A percentile compares a stretch with the other conserved stretches of the same genome.
phyloP scores from a whole-genome alignment of 495 filamentous ascomycete genomes.

The Penicillium arizonense region DNA sequence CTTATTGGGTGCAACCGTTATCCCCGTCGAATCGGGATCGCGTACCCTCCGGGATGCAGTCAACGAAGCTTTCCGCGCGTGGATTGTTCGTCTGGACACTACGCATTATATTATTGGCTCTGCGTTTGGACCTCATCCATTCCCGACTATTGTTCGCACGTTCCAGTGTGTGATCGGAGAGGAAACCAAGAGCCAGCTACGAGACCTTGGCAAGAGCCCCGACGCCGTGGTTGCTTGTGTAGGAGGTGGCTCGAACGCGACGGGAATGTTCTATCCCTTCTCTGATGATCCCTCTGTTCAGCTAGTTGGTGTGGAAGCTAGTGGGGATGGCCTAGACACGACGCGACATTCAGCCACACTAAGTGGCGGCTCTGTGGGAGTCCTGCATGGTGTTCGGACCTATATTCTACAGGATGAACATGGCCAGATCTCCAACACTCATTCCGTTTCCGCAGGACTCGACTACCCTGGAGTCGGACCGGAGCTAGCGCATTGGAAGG shows the following conservation, averaged over 20 bases:
- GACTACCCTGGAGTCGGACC: constrained; percentile 95
- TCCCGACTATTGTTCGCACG: constrained; percentile 92
- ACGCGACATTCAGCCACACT: constrained; percentile 78
- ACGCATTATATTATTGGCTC: constrained; percentile 96
- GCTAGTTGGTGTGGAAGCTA: constrained; percentile 86
- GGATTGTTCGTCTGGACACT: constrained; percentile 78
- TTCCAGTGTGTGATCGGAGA: constrained; percentile 93
- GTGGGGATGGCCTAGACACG: constrained; percentile 72
- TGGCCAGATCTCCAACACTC: constrained; percentile 86
- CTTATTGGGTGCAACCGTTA: constrained; percentile 80
- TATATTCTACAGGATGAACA: constrained; percentile 85
- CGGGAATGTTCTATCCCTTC: constrained; percentile 96
- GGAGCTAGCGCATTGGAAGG: constrained; percentile 86
- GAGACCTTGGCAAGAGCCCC: constrained; percentile 73
- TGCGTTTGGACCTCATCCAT: constrained; percentile 91
- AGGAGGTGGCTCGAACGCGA: constrained; percentile 85
- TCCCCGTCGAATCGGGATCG: constrained; percentile 80
- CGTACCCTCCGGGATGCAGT: constrained; percentile 86
- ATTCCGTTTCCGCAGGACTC: constrained; percentile 88
- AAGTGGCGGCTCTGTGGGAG: constrained; percentile 77
- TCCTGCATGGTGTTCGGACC: constrained; percentile 87
- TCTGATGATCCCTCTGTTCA: constrained; percentile 75
- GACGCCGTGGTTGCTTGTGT: constrained; percentile 97
- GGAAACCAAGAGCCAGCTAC: constrained; percentile 86
- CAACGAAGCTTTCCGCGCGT: constrained; percentile 85